Conservation (phyloP, 1,284 basidiomycete genomes). For the Cutaneotrichosporon cyanovorans region DNA sequence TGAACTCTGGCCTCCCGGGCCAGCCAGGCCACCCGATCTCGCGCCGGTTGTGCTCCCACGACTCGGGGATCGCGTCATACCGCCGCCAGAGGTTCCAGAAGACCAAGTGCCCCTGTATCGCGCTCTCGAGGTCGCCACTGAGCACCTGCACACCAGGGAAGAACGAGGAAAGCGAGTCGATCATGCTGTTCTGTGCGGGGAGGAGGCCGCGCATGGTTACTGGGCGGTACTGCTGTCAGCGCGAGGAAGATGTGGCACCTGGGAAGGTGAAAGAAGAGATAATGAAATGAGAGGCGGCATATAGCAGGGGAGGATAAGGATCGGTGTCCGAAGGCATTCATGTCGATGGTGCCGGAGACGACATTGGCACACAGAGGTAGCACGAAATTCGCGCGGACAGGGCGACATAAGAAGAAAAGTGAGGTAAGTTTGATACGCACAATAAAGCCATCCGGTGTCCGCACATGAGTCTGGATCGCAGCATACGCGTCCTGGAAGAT, state of each 20-base stretch:
- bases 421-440: conserved; percentile 49
- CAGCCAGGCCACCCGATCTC: conserved; percentile 71
- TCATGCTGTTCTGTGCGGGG: conserved; percentile 23
- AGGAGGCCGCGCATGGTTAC: conserved; percentile 28
- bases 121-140: conserved; percentile 79
- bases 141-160: conserved; percentile 61
- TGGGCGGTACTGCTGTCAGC: conserved; percentile 29
- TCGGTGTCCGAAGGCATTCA: too few relatives aligned
- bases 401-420: too few relatives aligned
- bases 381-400: too few relatives aligned
- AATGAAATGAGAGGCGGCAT: too few relatives aligned
- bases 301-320: too few relatives aligned
- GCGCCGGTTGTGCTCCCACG: conserved; percentile 70
- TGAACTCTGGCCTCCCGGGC: conserved; percentile 77
- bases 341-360: too few relatives aligned
- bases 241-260: too few relatives aligned
- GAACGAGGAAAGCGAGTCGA: conserved; percentile 49
- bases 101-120: conserved; percentile 73
- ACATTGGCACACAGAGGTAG: too few relatives aligned
- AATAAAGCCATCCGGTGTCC: conserved; percentile 77
- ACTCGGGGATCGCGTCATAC: conserved; percentile 77
- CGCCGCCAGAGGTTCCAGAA: conserved; percentile 86
- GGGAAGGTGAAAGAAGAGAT: too few relatives aligned
- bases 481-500: conserved; percentile 84
- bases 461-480: conserved; percentile 74